Conservation (phyloP, 208 protist genomes). For the Porcisia deanei region DNA sequence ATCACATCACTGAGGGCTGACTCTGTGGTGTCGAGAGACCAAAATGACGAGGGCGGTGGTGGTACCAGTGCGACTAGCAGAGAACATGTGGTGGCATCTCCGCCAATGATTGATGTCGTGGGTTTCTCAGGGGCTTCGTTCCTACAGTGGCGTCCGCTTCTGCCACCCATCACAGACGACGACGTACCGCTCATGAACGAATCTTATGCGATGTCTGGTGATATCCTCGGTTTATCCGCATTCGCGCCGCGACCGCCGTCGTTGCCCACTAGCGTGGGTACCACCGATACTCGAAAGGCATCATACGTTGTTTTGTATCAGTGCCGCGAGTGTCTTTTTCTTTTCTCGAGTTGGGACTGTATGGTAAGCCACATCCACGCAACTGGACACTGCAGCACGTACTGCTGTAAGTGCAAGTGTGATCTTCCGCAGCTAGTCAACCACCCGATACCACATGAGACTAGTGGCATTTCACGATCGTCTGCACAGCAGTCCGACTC, state of each 20-base stretch:
- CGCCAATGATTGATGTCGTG: slow-evolving; percentile 19
- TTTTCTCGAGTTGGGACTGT: slow-evolving; percentile 55
- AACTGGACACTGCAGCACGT: slow-evolving; percentile 45
- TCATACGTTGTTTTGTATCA: slow-evolving; percentile 69
- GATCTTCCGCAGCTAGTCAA: slow-evolving; percentile 30
- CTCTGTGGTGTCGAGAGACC: not conserved
- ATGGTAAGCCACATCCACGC: slow-evolving; percentile 46
- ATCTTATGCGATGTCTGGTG: slow-evolving; percentile 18
- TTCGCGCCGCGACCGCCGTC: slow-evolving; percentile 1
- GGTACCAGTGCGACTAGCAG: not conserved
- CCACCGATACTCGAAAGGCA: slow-evolving; percentile 9
- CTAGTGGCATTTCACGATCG: not conserved
- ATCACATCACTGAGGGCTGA: not conserved
- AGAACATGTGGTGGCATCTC: not conserved
- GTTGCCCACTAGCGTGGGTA: not conserved
- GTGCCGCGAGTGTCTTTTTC: slow-evolving; percentile 55
- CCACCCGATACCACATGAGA: slow-evolving; percentile 14
- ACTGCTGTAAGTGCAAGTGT: slow-evolving; percentile 33
- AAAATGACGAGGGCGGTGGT: slow-evolving; percentile 1
- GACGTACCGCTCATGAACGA: slow-evolving; percentile 31
- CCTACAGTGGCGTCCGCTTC: slow-evolving; percentile 27
- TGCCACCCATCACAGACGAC: slow-evolving; percentile 26
- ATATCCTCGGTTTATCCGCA: not conserved
- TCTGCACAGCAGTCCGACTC: not conserved
- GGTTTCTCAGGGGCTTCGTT: slow-evolving; percentile 25